These are phyloP conservation scores for Botrytis medusae DNA, from an alignment of 2,329 filamentous ascomycete species.

Conservation along the genomic window DNA sequence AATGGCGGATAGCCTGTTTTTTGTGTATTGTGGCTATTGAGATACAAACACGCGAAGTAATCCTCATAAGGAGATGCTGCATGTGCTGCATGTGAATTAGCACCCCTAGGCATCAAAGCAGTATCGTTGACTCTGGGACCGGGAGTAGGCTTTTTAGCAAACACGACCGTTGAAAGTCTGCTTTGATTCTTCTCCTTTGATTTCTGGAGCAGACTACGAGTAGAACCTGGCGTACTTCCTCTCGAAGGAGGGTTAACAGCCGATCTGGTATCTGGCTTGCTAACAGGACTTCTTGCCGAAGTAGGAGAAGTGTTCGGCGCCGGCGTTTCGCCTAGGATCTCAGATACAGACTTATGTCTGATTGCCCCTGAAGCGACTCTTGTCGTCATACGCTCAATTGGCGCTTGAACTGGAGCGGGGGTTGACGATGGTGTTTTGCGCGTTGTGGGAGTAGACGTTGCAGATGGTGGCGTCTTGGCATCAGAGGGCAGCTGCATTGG, in stretches of 20 bases:
- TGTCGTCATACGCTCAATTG: constrained; percentile 62
- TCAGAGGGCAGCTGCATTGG: constrained; percentile 18
- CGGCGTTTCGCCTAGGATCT: constrained; percentile 64
- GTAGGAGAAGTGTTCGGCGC: constrained; percentile 38
- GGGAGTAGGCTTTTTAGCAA: constrained; percentile 63
- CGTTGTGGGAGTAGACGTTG: constrained; percentile 28
- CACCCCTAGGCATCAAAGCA: constrained; percentile 24
- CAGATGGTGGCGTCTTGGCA: constrained; percentile 26
- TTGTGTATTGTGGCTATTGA: constrained; percentile 55
- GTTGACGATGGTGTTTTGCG: constrained; percentile 35
- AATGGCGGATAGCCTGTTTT: constrained; percentile 63
- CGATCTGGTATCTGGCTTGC: constrained; percentile 30
- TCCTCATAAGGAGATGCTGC: constrained; percentile 47
- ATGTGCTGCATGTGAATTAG: constrained; percentile 21
- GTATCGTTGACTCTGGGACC: constrained; percentile 42
- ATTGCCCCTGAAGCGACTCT: constrained; percentile 69
- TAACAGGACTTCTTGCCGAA: constrained; percentile 25
- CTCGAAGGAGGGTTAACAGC: constrained; percentile 34
- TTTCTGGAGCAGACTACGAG: constrained; percentile 39
- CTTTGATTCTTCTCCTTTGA: constrained; percentile 58
- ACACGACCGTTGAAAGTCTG: constrained; percentile 73
- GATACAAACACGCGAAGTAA: constrained; percentile 64
- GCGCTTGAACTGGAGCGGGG: constrained; percentile 29
- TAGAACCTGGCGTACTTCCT: constrained; percentile 48
- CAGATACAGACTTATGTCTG: constrained; percentile 69